Evolutionary conservation across 139 green algal genomes (phyloP), one percentile per base, ranked within the genome.

Genomic region (Penium margaritaceum): DNA sequence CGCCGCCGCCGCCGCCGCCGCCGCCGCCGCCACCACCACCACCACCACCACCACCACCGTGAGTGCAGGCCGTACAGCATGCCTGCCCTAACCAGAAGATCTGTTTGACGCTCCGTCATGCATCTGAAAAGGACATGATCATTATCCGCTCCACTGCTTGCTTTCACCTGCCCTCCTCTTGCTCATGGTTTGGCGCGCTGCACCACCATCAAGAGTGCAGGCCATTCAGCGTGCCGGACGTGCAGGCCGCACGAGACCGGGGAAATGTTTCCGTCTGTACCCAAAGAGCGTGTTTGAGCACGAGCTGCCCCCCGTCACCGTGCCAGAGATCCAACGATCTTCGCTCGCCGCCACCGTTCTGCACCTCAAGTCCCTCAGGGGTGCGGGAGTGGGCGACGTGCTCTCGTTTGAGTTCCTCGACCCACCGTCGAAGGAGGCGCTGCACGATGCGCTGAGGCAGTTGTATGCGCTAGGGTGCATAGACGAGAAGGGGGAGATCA

Each of bases 351-450:
- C 33, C 32, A 63, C 30, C 14, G 90, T 96, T 74, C 87, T 98
- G 39, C 88, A 93, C 75, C 86, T 98, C n/a, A 98, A 98, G 84
- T 86, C 77, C 29, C 83, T 97, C 47, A 60, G n/a, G 17, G 47
- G n/a, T 27, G 47, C 63, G 30, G 81, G 81, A 29, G 30, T 60
- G n/a, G 81, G 96, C 36, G 91, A 97, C 62, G 88, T 98, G 39
- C 82, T 98, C 29, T 54, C 46, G 5, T 98, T 98, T 73, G 90
- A 96, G 72, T 98, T 94, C 84, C 84, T 98, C 44, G 93, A 98
- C 77, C 43, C 75, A 0, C 93, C 93, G 7, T 76, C 80, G 47
- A 70, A 77, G 69, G 34, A 17, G 14, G 77, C 83, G 7, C 74
- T 91, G 41, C 75, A 91, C 69, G 90, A 92, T 46, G 90, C 90